These are phyloP conservation scores for Moniliophthora roreri DNA, from an alignment of 1,284 basidiomycete genomes.

Conservation along the genomic window DNA sequence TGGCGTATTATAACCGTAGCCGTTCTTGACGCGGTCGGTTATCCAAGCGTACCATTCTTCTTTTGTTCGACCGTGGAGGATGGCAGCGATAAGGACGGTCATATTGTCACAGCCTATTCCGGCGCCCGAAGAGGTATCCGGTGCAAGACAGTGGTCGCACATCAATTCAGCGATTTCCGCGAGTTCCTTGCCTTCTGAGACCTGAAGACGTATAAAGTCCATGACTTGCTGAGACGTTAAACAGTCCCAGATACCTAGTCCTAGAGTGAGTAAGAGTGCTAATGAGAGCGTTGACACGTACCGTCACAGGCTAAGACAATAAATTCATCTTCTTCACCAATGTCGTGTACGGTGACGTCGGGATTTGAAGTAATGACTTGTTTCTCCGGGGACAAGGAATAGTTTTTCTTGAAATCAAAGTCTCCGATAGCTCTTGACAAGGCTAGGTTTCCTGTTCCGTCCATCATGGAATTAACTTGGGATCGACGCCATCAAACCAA, in stretches of 20 bases:
- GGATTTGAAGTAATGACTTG: slow-evolving; percentile 98
- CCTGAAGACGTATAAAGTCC: slow-evolving; percentile 83
- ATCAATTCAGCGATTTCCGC: slow-evolving; percentile 85
- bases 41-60: slow-evolving; percentile 96
- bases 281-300: slow-evolving; percentile 35
- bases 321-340: slow-evolving; percentile 93
- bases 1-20: slow-evolving; percentile 76
- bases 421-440: slow-evolving; percentile 95
- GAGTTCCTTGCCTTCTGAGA: slow-evolving; percentile 82
- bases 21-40: slow-evolving; percentile 77
- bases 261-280: not conserved
- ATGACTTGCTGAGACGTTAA: slow-evolving; percentile 91
- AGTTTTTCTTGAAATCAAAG: slow-evolving; percentile 98
- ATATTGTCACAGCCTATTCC: slow-evolving; percentile 99
- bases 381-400: slow-evolving; percentile 76
- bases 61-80: slow-evolving; percentile 84
- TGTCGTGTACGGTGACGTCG: slow-evolving; percentile 82
- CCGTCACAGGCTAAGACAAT: slow-evolving; percentile 96
- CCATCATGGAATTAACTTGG: not conserved
- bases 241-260: slow-evolving; percentile 96
- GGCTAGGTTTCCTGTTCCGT: slow-evolving; percentile 83
- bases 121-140: slow-evolving; percentile 86
- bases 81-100: slow-evolving; percentile 91
- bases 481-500: slow-evolving; percentile 5
- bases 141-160: slow-evolving; percentile 93